These are phyloP conservation scores for Russula emetica DNA, from an alignment of 768 basidiomycete genomes.

Conservation along the genomic window DNA sequence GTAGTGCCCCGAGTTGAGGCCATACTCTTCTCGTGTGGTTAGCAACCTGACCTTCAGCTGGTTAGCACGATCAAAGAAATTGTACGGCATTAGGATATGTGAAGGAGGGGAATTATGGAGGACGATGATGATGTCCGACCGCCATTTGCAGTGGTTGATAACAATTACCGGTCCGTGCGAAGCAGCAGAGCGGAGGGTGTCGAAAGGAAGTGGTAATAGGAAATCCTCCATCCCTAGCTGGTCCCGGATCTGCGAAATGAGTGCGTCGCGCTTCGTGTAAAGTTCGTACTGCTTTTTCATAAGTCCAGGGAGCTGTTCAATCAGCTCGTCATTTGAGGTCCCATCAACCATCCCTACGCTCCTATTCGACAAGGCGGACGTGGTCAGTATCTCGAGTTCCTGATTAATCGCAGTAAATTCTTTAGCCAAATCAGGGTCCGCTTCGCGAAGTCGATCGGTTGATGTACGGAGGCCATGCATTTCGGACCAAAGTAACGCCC, in stretches of 20 bases:
- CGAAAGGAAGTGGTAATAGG: too few relatives aligned
- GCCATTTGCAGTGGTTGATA: too few relatives aligned
- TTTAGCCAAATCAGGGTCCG: neutral
- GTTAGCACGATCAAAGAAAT: neutral
- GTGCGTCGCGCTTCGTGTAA: too few relatives aligned
- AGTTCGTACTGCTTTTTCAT: too few relatives aligned
- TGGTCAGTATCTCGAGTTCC: neutral
- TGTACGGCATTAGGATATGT: neutral
- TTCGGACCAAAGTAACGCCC: neutral
- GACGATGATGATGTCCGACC: neutral
- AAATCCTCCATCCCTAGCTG: too few relatives aligned
- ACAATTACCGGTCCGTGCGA: too few relatives aligned
- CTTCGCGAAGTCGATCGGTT: neutral
- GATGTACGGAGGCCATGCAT: neutral
- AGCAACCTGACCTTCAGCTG: neutral
- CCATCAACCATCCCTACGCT: neutral
- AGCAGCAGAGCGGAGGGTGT: neutral
- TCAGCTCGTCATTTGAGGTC: too few relatives aligned
- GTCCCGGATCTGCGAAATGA: too few relatives aligned
- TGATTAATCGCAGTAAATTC: neutral
- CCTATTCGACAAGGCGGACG: neutral
- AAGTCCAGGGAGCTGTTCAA: too few relatives aligned
- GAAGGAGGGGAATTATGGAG: neutral
- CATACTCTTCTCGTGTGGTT: neutral
- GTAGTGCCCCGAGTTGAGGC: neutral